These are phyloP conservation scores for Wickerhamomyces chambardii DNA, from an alignment of 805 yeast species.

Conservation along the genomic window DNA sequence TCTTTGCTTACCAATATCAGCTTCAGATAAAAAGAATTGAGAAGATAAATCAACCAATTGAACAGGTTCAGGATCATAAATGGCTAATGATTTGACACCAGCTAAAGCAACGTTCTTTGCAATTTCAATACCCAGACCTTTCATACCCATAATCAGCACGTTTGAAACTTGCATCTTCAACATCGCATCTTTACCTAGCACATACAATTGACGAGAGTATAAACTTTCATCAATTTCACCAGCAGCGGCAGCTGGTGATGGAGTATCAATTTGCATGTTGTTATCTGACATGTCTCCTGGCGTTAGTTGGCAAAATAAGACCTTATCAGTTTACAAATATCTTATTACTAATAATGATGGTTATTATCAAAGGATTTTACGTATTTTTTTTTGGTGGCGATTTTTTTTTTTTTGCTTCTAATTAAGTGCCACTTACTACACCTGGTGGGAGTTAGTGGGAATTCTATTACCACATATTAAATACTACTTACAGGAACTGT, in stretches of 20 bases:
- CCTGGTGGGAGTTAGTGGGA: neutral
- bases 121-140: conserved; percentile 91
- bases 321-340: too few species aligned
- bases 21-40: conserved; percentile 71
- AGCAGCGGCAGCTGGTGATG: conserved; percentile 12
- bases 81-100: conserved; percentile 86
- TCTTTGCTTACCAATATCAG: conserved; percentile 71
- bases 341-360: too few species aligned
- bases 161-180: conserved; percentile 89
- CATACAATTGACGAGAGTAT: conserved; percentile 95
- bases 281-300: conserved; percentile 21
- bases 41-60: conserved; percentile 69
- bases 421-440: too few species aligned
- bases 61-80: conserved; percentile 75
- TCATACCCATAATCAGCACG: conserved; percentile 84
- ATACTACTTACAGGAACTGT: too few species aligned
- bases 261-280: conserved; percentile 34
- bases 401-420: too few species aligned
- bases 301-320: too few species aligned
- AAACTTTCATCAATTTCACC: conserved; percentile 82
- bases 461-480: too few species aligned
- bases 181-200: conserved; percentile 97
- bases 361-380: too few species aligned
- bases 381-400: neutral
- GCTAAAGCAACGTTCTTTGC: conserved; percentile 96